Base-by-base conservation (phyloP, 1,284 basidiomycete genomes). In the Phellinidium pouzarii region DNA sequence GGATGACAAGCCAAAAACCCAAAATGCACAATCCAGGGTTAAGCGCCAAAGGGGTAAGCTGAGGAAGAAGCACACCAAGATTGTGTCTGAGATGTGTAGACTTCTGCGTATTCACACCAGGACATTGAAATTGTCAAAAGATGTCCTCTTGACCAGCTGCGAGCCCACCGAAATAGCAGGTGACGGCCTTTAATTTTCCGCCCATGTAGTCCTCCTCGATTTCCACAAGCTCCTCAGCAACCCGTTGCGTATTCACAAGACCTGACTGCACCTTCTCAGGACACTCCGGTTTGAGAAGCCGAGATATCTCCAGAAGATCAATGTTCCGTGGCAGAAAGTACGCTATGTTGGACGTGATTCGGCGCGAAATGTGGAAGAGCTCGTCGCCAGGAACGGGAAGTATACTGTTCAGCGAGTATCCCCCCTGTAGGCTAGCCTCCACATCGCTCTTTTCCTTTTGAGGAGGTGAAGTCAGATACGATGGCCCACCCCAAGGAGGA, bases 171-270 rank as follows among this genome's bases (percentile, higher is more conserved):
- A 87, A 89, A 64, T 90, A 90, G 66, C 86, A 90, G 1, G 86
- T 89, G 55, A 91, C 66, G 0, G 87, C 88, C 61, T 93, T 94
- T 47, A 94, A 69, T 67, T 92, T 93, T 14, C 69, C 71, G 1
- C 86, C 83, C 84, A 90, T 91, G 87, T 89, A 93, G 63, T 89
- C 87, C 64, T 94, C 91, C 63, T 94, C 91, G 8, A 94, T 75
- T 62, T 93, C 91, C 2, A 93, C 74, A 23, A 64, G 61, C 14
- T 63, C 61, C 46, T 60, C 43, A 31, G 19, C 29, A 3, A 17
- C 36, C 31, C 56, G 22, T 25, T 56, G 51, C 6, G 48, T 55
- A 45, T 56, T 50, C 11, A 53, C 50, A 36, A 38, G 55, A 9
- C 41, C 48, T 12, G 43, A 48, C 14, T 52, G 44, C 2, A 38